Evolutionary conservation across 805 yeast genomes (phyloP), one percentile per base, ranked within the genome.

Genomic region (Middelhovenomyces tepae): DNA sequence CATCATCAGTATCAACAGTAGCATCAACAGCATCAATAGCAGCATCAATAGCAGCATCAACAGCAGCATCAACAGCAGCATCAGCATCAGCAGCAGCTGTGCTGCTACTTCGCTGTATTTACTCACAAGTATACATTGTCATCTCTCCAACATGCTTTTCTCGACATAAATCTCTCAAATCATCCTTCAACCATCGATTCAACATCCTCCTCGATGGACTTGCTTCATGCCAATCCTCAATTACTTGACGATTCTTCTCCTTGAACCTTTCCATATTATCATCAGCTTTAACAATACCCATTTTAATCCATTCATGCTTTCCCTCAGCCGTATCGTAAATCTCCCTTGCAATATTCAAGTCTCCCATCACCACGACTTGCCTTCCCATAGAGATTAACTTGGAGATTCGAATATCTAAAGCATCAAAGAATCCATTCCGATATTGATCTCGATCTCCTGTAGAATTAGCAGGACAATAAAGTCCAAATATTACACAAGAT

Each of bases 391-490:
- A 44, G n/a, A 62, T 54, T 35, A 89, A 60, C 22, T 66, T 67
- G 21, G 69, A 57, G 11, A 82, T 69, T 28, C 98, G 67, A 34
- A 67, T 57, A 33, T 85, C 71, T 30, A 89, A 51, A 1, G 71
- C 56, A 15, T 62, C 60, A 33, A 84, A 59, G 46, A 83, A 89
- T 10, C 61, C 55, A 23, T 73, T 44, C 32, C 93, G 57, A 43
- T 64, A 77, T 8, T 46, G 48, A 43, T 76, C 81, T 9, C 75
- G 45, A 32, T 48, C 59, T 1, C 68, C 71, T 54, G 65, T 64
- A 0, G 96, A 83, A 51, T 85, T 84, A 1, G 97, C 97, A 0
- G 97, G 97, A 51, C 96, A 89, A 50, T 89, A 89, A 1, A 74
- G 48, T 34, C 74, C 69, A 40, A 64, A 67, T 1, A 76, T 71